Evolutionary conservation across 768 basidiomycete genomes (phyloP).

Genomic region (Collybiopsis confluens): DNA sequence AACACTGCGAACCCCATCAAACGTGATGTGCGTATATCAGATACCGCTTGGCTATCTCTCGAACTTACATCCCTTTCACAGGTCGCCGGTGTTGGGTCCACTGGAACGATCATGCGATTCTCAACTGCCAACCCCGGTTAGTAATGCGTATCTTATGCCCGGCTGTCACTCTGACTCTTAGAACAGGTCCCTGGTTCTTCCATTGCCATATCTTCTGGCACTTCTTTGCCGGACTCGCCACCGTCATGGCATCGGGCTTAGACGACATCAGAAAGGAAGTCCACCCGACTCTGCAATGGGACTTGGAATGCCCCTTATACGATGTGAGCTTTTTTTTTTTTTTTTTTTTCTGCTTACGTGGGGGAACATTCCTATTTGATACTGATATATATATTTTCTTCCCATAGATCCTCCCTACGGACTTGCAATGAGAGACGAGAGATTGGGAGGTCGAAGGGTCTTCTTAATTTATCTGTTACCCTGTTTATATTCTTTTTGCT

Average conservation of each 20-base stretch:
- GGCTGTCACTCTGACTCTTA: too few species aligned
- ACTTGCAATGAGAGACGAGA: too few species aligned
- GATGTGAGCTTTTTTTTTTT: background rate
- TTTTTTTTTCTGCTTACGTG: background rate
- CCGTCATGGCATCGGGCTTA: constrained; percentile 31
- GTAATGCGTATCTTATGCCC: background rate
- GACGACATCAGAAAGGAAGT: constrained; percentile 12
- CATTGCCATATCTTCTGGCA: constrained; percentile 36
- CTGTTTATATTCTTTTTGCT: too few species aligned
- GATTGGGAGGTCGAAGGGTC: too few species aligned
- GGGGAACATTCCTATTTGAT: background rate
- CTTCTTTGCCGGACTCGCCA: constrained; percentile 36
- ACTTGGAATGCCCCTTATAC: constrained; percentile 22
- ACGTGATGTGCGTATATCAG: constrained; percentile 21
- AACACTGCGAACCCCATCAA: constrained; percentile 47
- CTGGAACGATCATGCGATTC: constrained; percentile 41
- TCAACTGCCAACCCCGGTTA: constrained; percentile 50
- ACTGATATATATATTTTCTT: too few species aligned
- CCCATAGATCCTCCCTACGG: too few species aligned
- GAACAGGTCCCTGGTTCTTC: constrained; percentile 24
- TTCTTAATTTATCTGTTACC: too few species aligned
- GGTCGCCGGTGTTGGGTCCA: constrained; percentile 15
- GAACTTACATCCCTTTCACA: background rate
- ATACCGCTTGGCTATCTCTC: too few species aligned
- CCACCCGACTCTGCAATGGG: constrained; percentile 18